phyloP scores from a whole-genome alignment of 441 rosid species.

The Eruca vesicaria region DNA sequence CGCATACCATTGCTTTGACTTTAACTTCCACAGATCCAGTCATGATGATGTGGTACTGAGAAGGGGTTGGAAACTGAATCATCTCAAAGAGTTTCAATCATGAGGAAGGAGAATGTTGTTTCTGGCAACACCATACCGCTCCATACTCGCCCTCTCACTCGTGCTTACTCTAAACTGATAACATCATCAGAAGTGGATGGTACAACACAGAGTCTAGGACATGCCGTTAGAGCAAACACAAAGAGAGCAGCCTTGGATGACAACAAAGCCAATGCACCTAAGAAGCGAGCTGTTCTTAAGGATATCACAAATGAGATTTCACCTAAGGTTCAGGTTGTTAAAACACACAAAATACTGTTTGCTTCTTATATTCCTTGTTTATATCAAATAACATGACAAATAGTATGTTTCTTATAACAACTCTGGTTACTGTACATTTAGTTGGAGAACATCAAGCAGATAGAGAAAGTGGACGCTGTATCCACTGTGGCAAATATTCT shows the following conservation, averaged over 20 bases:
- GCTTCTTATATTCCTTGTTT: no score
- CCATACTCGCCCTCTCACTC: background rate
- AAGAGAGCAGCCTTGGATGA: background rate
- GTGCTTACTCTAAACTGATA: background rate
- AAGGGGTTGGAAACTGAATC: background rate
- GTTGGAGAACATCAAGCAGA: background rate
- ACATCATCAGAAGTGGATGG: background rate
- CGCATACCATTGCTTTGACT: background rate
- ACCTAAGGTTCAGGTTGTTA: background rate
- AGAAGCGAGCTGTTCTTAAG: background rate
- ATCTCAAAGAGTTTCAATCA: background rate
- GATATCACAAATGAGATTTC: background rate
- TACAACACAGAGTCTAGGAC: background rate
- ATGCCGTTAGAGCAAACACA: background rate
- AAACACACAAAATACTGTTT: background rate
- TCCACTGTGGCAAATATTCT: constrained; percentile 1
- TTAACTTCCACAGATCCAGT: background rate
- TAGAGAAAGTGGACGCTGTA: background rate
- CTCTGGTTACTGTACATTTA: background rate
- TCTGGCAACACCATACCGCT: background rate
- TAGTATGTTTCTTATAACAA: background rate
- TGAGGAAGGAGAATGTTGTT: background rate
- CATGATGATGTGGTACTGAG: background rate
- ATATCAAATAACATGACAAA: background rate
- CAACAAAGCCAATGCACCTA: background rate